A percentile compares a stretch with the other conserved stretches of the same genome.
Conservation (phyloP, 306 rosid species). For the Trichosanthes cucumerina region DNA sequence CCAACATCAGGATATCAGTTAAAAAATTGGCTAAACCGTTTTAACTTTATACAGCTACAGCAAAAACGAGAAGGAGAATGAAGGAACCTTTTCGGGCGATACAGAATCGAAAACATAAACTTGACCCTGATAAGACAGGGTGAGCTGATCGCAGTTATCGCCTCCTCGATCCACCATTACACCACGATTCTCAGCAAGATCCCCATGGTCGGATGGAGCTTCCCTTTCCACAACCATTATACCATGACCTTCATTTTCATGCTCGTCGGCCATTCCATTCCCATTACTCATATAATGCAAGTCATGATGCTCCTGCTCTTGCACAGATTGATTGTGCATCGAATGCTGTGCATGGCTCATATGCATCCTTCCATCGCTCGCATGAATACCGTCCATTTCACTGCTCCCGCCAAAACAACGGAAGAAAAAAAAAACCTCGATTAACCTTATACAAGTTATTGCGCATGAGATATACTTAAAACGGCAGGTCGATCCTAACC, state of each 20-base stretch:
- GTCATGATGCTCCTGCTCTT: constrained; percentile 47
- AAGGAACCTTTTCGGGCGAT: constrained; percentile 58
- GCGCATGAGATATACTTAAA: background rate
- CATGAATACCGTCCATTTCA: constrained; percentile 48
- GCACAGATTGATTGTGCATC: constrained; percentile 36
- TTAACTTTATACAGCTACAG: background rate
- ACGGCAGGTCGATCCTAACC: background rate
- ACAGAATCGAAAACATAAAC: constrained; percentile 62
- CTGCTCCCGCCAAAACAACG: background rate
- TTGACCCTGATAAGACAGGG: constrained; percentile 65
- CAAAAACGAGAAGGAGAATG: constrained; percentile 1
- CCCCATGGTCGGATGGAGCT: constrained; percentile 39
- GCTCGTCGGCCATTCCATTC: constrained; percentile 38
- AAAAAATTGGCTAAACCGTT: constrained; percentile 1
- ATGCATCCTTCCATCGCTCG: constrained; percentile 36
- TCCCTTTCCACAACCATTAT: constrained; percentile 40
- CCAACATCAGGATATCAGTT: constrained; percentile 1
- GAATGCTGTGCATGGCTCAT: constrained; percentile 38
- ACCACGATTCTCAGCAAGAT: constrained; percentile 27
- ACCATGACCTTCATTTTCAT: constrained; percentile 33
- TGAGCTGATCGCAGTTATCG: constrained; percentile 54
- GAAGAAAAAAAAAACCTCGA: background rate
- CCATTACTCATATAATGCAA: constrained; percentile 53
- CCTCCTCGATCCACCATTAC: constrained; percentile 31
- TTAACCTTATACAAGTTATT: background rate